A percentile compares a stretch with the other conserved stretches of the same genome.
These are phyloP conservation scores for Globisporangium cystogenes DNA, from an alignment of 352 stramenopile genomes.

Conservation along the genomic window DNA sequence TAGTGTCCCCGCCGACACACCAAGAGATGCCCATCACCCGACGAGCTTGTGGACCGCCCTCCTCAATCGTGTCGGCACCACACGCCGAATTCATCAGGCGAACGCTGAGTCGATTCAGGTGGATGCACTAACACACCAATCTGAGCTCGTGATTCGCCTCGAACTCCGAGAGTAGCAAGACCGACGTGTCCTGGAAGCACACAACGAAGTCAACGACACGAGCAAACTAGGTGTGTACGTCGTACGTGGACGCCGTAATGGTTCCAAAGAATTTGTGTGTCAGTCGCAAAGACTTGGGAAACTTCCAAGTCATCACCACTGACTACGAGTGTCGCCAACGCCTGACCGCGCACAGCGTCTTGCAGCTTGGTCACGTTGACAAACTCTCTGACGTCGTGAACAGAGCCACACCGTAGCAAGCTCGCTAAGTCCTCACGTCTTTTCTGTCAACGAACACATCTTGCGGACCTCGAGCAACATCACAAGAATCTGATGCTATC, in stretches of 20 bases:
- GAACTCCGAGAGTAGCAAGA: conserved; percentile 3
- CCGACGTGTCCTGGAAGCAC: conserved; percentile 29
- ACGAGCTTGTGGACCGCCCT: background rate
- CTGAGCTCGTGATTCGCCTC: conserved; percentile 3
- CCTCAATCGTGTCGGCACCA: background rate
- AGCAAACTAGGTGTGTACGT: conserved; percentile 17
- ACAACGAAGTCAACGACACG: conserved; percentile 33
- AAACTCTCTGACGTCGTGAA: background rate
- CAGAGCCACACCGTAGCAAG: conserved; percentile 10
- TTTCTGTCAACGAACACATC: conserved; percentile 15
- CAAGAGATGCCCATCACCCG: background rate
- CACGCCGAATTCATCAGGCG: conserved; percentile 1
- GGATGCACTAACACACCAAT: background rate
- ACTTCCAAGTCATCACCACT: conserved; percentile 15
- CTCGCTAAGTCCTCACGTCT: conserved; percentile 14
- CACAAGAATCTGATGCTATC: too few relatives aligned
- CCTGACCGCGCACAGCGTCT: background rate
- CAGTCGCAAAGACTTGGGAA: conserved; percentile 22
- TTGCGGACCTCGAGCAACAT: conserved; percentile 6
- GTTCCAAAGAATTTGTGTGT: conserved; percentile 44
- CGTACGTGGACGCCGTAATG: background rate
- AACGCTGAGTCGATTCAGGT: background rate
- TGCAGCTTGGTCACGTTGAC: background rate
- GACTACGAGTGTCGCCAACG: conserved; percentile 12
- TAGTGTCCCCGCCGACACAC: conserved; percentile 1